Conservation (phyloP, 2,329 filamentous ascomycete species). For the Scleromitrula shiraiana region DNA sequence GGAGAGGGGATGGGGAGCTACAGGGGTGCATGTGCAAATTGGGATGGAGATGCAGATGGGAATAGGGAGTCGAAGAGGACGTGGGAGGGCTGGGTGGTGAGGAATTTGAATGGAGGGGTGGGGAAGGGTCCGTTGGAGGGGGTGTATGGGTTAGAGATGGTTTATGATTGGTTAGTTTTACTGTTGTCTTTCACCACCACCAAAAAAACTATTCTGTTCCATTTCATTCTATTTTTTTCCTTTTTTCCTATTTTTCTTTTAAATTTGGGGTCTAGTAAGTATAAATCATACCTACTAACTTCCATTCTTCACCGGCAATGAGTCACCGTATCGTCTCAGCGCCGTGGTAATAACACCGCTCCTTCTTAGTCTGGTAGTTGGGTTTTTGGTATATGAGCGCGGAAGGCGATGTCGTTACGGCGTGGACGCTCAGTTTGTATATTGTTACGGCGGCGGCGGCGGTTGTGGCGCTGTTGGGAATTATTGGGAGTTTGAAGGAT, state of each 20-base stretch:
- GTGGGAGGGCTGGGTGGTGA: too few relatives aligned
- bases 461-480: constrained; percentile 22
- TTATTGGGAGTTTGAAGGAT: constrained; percentile 23
- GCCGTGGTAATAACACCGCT: constrained; percentile 15
- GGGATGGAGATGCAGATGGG: too few relatives aligned
- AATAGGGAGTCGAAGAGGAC: too few relatives aligned
- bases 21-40: too few relatives aligned
- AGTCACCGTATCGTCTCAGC: constrained; percentile 21
- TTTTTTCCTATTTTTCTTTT: background rate
- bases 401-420: constrained; percentile 18
- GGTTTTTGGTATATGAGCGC: constrained; percentile 19
- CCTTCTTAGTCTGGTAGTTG: constrained; percentile 14
- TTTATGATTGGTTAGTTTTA: background rate
- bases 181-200: too few relatives aligned
- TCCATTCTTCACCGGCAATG: constrained; percentile 12
- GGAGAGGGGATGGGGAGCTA: too few relatives aligned
- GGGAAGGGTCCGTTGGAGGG: constrained; percentile 3
- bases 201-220: too few relatives aligned
- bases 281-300: constrained; percentile 10
- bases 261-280: too few relatives aligned
- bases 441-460: constrained; percentile 23
- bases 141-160: constrained; percentile 2
- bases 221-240: background rate
- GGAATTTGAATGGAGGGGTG: too few relatives aligned
- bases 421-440: constrained; percentile 21